Evolutionary conservation across 768 basidiomycete species (phyloP).

Genomic region (Clavulina sp.): DNA sequence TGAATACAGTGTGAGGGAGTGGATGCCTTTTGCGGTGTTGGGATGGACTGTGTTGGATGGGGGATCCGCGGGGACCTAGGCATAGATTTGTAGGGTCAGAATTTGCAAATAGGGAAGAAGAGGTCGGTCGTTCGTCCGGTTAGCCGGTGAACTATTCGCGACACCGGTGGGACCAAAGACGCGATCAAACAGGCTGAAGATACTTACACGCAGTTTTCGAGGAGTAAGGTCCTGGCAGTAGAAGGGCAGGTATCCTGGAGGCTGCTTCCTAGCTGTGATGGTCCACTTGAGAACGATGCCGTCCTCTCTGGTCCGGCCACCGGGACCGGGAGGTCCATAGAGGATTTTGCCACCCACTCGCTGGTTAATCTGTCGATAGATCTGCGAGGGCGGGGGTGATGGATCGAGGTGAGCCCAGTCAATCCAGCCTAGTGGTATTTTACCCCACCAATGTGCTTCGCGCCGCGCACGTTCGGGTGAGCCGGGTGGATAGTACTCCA

Average conservation of each 20-base stretch:
- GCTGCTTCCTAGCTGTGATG: slow-evolving; percentile 21
- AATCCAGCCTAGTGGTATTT: slow-evolving; percentile 43
- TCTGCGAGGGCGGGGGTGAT: slow-evolving; percentile 20
- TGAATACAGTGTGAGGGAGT: slow-evolving; percentile 33
- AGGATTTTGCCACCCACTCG: not conserved
- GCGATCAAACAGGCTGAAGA: no score
- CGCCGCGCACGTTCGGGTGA: slow-evolving; percentile 30
- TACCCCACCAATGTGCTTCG: slow-evolving; percentile 35
- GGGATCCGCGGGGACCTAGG: slow-evolving; percentile 35
- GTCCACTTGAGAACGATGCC: slow-evolving; percentile 42
- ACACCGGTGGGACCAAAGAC: no score
- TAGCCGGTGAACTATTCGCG: no score
- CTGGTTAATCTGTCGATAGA: not conserved
- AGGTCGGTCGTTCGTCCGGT: no score
- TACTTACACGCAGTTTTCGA: slow-evolving; percentile 35
- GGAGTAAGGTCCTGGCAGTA: slow-evolving; percentile 62
- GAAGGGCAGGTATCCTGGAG: slow-evolving; percentile 32
- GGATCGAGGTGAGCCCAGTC: slow-evolving; percentile 51
- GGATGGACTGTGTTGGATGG: slow-evolving; percentile 33
- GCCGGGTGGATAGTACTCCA: slow-evolving; percentile 32
- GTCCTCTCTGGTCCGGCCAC: slow-evolving; percentile 40
- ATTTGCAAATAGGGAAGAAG: not conserved
- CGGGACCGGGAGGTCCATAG: slow-evolving; percentile 13
- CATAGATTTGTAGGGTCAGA: not conserved
- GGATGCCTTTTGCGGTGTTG: slow-evolving; percentile 31